Base-by-base conservation (phyloP, 805 yeast species). In the Candida pseudofarinosa region DNA sequence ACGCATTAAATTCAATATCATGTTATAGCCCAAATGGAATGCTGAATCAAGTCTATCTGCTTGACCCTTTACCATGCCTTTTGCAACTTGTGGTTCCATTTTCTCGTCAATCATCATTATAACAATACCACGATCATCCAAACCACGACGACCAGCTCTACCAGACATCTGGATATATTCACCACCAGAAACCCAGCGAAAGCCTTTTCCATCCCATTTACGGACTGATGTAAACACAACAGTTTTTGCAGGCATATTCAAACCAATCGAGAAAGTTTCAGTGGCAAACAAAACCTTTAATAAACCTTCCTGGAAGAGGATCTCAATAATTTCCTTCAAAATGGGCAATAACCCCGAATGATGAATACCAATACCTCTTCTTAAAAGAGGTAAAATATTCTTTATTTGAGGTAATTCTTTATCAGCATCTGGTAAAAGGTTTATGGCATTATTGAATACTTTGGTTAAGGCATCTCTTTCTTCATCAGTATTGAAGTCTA, bases 141-240 rank as follows among this genome's bases (percentile, higher is more conserved):
- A 77, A 59, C 99, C 99, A 77, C 99, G 87, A 75, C 99, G 90
- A 55, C 99, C 99, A 17, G 99, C 99, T 67, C 99, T 83, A 52
- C 99, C 99, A 36, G 97, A 88, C 99, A 93, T 93, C 70, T 93
- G 99, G 59, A 93, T 93, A 67, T 93, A 93, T 69, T 93, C 99
- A 72, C 99, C 99, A 46, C 99, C 99, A 43, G 96, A 87, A 26
- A 93, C 97, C 99, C 99, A 93, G 67, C 99, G 82, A 74, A 91
- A 89, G 15, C 91, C 95, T 49, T 80, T 81, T 55, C 99, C 99
- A 69, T 93, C 99, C 96, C 97, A 93, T 63, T 93, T 93, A 60
- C 99, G 81, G 16, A 93, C 99, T 28, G 91, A 87, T 0, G 99
- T 93, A 65, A 93, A 93, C 2, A 93, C 99, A 36, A 93, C 99